phyloP scores from a whole-genome alignment of 2,329 filamentous ascomycete genomes.

The Penicillium olsonii region DNA sequence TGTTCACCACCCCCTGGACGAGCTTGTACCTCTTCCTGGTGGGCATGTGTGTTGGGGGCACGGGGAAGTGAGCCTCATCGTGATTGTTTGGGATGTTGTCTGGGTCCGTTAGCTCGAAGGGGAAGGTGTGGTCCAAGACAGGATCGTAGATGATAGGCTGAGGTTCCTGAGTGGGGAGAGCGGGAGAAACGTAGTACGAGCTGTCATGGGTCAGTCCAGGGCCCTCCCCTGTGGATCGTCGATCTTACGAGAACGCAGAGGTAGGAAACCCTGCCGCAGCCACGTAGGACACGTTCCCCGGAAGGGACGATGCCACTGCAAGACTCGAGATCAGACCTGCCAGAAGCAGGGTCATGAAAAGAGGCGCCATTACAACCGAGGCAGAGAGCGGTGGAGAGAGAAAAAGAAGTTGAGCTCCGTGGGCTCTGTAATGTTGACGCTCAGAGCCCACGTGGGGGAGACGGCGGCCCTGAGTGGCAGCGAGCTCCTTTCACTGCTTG shows the following conservation, averaged over 20 bases:
- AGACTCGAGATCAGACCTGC: neutral
- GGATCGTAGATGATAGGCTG: constrained; percentile 58
- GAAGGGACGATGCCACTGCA: constrained; percentile 16
- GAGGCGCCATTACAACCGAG: too few relatives aligned
- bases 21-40: constrained; percentile 42
- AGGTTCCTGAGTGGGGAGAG: constrained; percentile 51
- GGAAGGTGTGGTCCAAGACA: constrained; percentile 56
- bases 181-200: constrained; percentile 49
- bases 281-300: constrained; percentile 26
- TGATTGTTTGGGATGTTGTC: constrained; percentile 52
- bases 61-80: constrained; percentile 56
- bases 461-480: neutral
- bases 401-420: neutral
- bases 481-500: neutral
- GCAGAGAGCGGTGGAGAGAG: too few relatives aligned
- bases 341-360: constrained; percentile 4
- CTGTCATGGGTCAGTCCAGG: constrained; percentile 18
- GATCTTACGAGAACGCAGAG: constrained; percentile 46
- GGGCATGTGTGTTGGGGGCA: constrained; percentile 49
- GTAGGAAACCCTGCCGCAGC: constrained; percentile 53
- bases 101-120: constrained; percentile 57
- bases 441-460: neutral
- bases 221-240: neutral
- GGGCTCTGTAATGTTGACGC: neutral
- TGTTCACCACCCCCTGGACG: constrained; percentile 42